phyloP scores from a whole-genome alignment of 1,284 basidiomycete genomes.

The Trichosporon sp. region DNA sequence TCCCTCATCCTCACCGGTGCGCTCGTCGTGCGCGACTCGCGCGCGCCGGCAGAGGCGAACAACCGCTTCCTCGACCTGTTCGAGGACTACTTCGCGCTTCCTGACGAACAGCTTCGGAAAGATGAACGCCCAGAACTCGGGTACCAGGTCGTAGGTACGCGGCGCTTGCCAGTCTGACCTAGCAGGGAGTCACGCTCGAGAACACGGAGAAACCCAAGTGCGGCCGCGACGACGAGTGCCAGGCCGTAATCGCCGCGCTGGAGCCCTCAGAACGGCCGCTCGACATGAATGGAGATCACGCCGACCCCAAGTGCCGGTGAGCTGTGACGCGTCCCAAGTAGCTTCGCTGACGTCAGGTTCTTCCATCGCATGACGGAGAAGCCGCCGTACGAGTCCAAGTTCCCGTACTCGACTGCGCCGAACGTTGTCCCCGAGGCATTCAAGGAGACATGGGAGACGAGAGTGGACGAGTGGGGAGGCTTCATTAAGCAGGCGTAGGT shows the following conservation, averaged over 20 bases:
- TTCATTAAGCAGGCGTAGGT: conserved; percentile 78
- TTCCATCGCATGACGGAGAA: conserved; percentile 79
- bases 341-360: conserved; percentile 56
- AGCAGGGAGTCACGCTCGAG: conserved; percentile 78
- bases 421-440: conserved; percentile 71
- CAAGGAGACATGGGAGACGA: conserved; percentile 59
- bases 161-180: not conserved
- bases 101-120: conserved; percentile 58
- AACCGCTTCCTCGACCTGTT: conserved; percentile 71
- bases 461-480: conserved; percentile 72
- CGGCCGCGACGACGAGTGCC: conserved; percentile 51
- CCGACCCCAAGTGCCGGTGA: conserved; percentile 79
- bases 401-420: conserved; percentile 66
- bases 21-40: conserved; percentile 71
- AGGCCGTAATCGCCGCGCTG: conserved; percentile 52
- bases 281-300: conserved; percentile 62
- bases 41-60: conserved; percentile 78
- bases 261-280: conserved; percentile 72
- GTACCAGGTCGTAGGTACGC: conserved; percentile 49
- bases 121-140: conserved; percentile 74
- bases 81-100: conserved; percentile 79
- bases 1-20: conserved; percentile 72
- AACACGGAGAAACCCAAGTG: conserved; percentile 90
- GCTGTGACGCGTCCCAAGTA: not conserved
- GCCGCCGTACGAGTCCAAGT: conserved; percentile 72